phyloP scores from a whole-genome alignment of 192 early-diverging fungal genomes.

The Backusella macrospora region DNA sequence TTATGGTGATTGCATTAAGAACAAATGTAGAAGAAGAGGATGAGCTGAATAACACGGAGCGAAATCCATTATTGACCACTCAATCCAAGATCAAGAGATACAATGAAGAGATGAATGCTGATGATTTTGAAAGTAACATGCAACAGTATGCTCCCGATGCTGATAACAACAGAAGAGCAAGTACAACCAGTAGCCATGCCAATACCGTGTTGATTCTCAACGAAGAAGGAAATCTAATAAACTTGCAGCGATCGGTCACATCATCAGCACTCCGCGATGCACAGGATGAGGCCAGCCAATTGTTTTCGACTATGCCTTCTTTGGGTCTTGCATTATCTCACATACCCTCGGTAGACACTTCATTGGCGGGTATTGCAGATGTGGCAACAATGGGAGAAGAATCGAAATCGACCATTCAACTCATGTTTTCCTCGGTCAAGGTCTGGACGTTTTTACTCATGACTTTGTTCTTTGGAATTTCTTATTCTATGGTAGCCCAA shows the following conservation, averaged over 20 bases:
- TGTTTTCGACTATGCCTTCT: conserved; percentile 26
- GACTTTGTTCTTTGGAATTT: conserved; percentile 37
- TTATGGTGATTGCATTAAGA: conserved; percentile 24
- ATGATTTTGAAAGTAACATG: background rate
- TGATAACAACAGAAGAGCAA: conserved; percentile 16
- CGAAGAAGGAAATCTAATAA: background rate
- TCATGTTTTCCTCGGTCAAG: conserved; percentile 15
- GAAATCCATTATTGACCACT: conserved; percentile 23
- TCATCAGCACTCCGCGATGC: conserved; percentile 24
- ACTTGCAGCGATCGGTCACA: conserved; percentile 15
- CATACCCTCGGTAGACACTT: conserved; percentile 36
- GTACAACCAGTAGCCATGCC: conserved; percentile 34
- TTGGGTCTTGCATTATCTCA: conserved; percentile 37
- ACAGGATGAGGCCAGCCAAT: conserved; percentile 25
- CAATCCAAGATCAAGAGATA: background rate
- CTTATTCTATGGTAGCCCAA: conserved; percentile 39
- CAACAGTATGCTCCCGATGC: background rate
- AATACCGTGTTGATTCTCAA: conserved; percentile 30
- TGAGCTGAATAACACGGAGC: background rate
- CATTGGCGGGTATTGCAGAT: conserved; percentile 29
- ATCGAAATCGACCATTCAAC: background rate
- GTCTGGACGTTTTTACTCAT: conserved; percentile 36
- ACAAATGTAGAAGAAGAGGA: conserved; percentile 10
- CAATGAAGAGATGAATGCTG: background rate
- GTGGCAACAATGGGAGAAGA: background rate